These are phyloP conservation scores for Venturiaceae sp. DNA, from an alignment of 2,329 filamentous ascomycete species.

Conservation along the genomic window DNA sequence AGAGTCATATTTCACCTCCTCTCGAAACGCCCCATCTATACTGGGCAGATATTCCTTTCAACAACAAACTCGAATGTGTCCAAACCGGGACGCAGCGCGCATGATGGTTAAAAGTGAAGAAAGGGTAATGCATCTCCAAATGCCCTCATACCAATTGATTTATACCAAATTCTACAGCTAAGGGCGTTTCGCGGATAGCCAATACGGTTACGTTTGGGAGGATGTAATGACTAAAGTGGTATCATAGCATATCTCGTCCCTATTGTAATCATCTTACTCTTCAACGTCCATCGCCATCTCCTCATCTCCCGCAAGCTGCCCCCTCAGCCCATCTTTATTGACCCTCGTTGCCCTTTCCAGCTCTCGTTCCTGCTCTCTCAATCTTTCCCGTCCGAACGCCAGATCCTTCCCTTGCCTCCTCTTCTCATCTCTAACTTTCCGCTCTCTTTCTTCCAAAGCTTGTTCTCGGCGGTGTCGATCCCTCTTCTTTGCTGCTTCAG, in stretches of 20 bases:
- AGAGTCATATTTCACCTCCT: too few relatives aligned
- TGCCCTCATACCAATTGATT: too few relatives aligned
- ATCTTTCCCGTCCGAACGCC: slow-evolving; percentile 48
- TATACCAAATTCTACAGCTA: too few relatives aligned
- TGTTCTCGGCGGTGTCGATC: slow-evolving; percentile 45
- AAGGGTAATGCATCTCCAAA: too few relatives aligned
- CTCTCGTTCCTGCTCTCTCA: slow-evolving; percentile 59
- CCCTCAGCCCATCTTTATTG: slow-evolving; percentile 54
- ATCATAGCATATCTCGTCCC: not conserved
- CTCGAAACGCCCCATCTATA: too few relatives aligned
- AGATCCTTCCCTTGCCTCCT: slow-evolving; percentile 48
- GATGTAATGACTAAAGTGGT: too few relatives aligned
- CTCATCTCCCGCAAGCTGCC: slow-evolving; percentile 35
- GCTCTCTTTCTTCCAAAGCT: slow-evolving; percentile 57
- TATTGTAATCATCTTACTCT: not conserved
- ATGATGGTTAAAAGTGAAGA: too few relatives aligned
- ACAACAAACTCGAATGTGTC: too few relatives aligned
- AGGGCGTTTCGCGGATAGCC: too few relatives aligned
- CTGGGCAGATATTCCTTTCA: too few relatives aligned
- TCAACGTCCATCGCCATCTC: not conserved
- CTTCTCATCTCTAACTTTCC: slow-evolving; percentile 53
- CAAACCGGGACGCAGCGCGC: too few relatives aligned
- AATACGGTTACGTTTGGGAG: too few relatives aligned
- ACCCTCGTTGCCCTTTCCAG: slow-evolving; percentile 60
- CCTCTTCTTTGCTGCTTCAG: slow-evolving; percentile 35